phyloP scores from a whole-genome alignment of 345 rosid species.

The Dipteronia dyeriana region DNA sequence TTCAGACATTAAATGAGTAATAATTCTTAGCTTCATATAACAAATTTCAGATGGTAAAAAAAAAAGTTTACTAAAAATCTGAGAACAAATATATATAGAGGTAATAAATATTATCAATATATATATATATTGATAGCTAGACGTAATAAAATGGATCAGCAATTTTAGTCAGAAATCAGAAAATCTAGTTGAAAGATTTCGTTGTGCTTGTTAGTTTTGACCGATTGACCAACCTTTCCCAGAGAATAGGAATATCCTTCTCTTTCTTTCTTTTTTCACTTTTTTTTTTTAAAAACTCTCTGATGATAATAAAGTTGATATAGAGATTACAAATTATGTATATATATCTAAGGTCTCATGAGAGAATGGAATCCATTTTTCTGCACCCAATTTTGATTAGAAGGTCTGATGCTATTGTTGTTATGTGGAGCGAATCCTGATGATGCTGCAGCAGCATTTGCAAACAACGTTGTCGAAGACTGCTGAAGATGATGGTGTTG shows the following conservation, averaged over 20 bases:
- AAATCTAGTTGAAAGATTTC: constrained; percentile 28
- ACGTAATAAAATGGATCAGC: neutral
- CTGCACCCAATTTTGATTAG: constrained; percentile 67
- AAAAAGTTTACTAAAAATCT: neutral
- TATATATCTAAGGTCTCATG: constrained; percentile 38
- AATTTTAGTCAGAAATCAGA: constrained; percentile 32
- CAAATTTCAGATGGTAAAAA: neutral
- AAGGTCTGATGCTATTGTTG: constrained; percentile 31
- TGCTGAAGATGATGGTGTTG: neutral
- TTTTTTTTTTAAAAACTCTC: neutral
- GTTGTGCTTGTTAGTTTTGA: constrained; percentile 40
- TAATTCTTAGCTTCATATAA: neutral
- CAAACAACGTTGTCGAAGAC: constrained; percentile 26
- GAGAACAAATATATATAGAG: too few species aligned
- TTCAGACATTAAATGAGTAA: neutral
- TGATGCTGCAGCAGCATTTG: constrained; percentile 99
- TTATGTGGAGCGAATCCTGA: constrained; percentile 91
- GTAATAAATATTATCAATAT: too few species aligned
- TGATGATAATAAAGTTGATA: neutral
- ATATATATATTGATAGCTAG: neutral
- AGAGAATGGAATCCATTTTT: constrained; percentile 55
- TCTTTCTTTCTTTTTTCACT: too few species aligned
- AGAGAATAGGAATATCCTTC: constrained; percentile 4
- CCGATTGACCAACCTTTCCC: constrained; percentile 25
- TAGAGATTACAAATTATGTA: too few species aligned